Percentiles rank a stretch among this genome's conserved stretches.
Conservation (phyloP, 2,329 filamentous ascomycete species). For the Erysiphe neolycopersici region DNA sequence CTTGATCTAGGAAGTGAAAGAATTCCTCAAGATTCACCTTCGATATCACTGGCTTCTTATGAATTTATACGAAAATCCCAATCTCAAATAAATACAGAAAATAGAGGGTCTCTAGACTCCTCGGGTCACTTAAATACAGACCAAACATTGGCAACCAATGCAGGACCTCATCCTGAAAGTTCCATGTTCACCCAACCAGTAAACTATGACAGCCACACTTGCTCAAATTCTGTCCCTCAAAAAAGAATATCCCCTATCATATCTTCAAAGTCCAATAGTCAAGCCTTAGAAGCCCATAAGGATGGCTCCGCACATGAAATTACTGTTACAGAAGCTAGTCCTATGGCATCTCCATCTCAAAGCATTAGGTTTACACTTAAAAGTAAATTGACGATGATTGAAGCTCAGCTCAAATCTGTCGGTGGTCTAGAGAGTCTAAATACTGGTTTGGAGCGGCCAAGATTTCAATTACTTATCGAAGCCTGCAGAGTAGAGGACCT, state of each 20-base stretch:
- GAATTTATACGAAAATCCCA: not conserved
- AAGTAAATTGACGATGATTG: slow-evolving; percentile 6
- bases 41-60: too few species aligned
- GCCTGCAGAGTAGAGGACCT: slow-evolving; percentile 29
- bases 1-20: too few species aligned
- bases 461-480: slow-evolving; percentile 26
- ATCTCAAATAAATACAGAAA: not conserved
- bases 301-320: too few species aligned
- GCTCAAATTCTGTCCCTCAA: not conserved
- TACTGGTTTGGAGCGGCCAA: slow-evolving; percentile 17
- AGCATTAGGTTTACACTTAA: slow-evolving; percentile 7
- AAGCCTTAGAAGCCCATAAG: not conserved
- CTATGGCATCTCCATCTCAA: not conserved
- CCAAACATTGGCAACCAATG: not conserved
- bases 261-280: not conserved
- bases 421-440: slow-evolving; percentile 9
- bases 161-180: not conserved
- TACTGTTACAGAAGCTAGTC: not conserved
- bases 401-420: slow-evolving; percentile 7
- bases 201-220: not conserved
- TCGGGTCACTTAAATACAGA: not conserved
- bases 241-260: not conserved
- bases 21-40: too few species aligned
- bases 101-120: not conserved
- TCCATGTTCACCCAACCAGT: not conserved